Conservation (phyloP, 129 eudicot species). For the Flaveria robusta region DNA sequence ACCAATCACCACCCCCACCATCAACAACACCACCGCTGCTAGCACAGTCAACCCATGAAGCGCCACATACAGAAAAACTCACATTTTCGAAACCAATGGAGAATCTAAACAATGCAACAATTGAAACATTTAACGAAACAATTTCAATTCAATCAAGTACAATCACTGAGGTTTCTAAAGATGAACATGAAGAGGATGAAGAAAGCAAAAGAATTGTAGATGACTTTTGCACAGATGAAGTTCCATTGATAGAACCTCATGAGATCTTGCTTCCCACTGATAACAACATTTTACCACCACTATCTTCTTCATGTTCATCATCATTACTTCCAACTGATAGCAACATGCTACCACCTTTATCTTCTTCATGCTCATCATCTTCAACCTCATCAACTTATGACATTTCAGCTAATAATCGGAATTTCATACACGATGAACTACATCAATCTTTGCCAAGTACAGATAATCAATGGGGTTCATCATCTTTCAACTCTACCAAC, state of each 20-base stretch:
- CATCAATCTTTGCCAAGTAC: conserved; percentile 37
- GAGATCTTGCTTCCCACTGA: conserved; percentile 10
- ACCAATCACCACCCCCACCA: conserved; percentile 14
- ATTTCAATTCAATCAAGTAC: conserved; percentile 38
- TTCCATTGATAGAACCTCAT: conserved; percentile 12
- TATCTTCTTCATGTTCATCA: conserved; percentile 45
- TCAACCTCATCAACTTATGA: conserved; percentile 34
- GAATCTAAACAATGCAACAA: background rate
- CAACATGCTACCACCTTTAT: conserved; percentile 12
- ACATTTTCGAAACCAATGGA: background rate
- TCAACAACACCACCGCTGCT: background rate
- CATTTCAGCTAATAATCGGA: conserved; percentile 12
- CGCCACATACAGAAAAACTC: background rate
- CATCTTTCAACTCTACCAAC: conserved; percentile 17
- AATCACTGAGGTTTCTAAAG: conserved; percentile 26
- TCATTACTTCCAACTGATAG: conserved; percentile 13
- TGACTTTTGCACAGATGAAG: conserved; percentile 30
- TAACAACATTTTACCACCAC: conserved; percentile 6
- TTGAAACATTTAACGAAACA: conserved; percentile 5
- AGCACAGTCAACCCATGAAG: conserved; percentile 6
- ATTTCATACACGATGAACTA: conserved; percentile 30
- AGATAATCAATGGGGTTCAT: conserved; percentile 40
- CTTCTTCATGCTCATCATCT: conserved; percentile 48
- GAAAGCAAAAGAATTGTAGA: conserved; percentile 28
- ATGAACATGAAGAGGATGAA: conserved; percentile 39